A percentile compares a stretch with the other conserved stretches of the same genome.
Conservation (phyloP, 352 stramenopile genomes). For the Pythium phragmiticola region DNA sequence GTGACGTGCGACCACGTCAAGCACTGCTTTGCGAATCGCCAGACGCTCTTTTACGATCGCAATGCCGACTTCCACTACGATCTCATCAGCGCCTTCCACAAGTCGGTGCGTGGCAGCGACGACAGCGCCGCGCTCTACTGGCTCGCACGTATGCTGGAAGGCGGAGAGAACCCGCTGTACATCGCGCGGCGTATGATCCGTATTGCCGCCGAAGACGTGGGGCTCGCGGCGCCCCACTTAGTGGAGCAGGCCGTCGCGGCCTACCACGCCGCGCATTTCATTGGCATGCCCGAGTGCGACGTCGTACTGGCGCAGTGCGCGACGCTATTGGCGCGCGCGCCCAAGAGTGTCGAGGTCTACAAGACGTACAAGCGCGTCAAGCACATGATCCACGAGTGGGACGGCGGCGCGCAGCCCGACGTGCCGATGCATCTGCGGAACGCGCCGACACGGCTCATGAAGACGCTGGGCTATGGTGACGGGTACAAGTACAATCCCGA, state of each 20-base stretch:
- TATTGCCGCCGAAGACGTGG: constrained; percentile 85
- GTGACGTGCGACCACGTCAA: constrained; percentile 66
- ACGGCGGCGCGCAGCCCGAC: constrained; percentile 53
- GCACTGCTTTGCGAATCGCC: constrained; percentile 66
- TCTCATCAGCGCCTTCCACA: constrained; percentile 83
- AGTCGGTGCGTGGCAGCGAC: constrained; percentile 82
- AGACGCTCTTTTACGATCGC: constrained; percentile 82
- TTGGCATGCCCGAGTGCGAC: constrained; percentile 88
- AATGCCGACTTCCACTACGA: constrained; percentile 88
- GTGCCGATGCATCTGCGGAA: constrained; percentile 84
- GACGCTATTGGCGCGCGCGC: constrained; percentile 72
- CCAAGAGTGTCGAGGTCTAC: constrained; percentile 86
- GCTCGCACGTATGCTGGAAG: constrained; percentile 85
- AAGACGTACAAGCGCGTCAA: constrained; percentile 81
- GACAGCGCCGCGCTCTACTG: constrained; percentile 83
- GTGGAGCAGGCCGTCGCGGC: constrained; percentile 65
- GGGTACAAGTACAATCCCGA: constrained; percentile 87
- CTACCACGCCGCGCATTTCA: constrained; percentile 71
- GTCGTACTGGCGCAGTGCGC: constrained; percentile 79
- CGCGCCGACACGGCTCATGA: constrained; percentile 78
- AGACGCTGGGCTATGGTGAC: constrained; percentile 69
- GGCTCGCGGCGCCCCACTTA: constrained; percentile 64
- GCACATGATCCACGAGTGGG: constrained; percentile 53
- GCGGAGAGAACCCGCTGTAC: constrained; percentile 82
- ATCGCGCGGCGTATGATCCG: constrained; percentile 79